These are phyloP conservation scores for Lipomyces starkeyi DNA, from an alignment of 805 yeast species.

Conservation along the genomic window DNA sequence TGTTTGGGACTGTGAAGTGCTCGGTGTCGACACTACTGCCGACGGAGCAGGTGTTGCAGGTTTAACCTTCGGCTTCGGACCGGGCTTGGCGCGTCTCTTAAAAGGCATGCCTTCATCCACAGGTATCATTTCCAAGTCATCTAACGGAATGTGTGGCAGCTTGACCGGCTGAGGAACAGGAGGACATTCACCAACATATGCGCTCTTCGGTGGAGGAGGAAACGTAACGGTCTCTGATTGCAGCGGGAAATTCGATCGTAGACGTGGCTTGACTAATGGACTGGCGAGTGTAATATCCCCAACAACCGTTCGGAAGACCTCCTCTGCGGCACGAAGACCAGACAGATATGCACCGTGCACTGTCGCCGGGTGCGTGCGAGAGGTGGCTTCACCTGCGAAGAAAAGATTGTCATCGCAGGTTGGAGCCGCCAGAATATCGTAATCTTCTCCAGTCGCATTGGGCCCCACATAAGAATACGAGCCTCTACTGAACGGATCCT, in stretches of 20 bases:
- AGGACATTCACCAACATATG: slow-evolving; percentile 29
- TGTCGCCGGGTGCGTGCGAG: slow-evolving; percentile 51
- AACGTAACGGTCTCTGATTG: slow-evolving; percentile 32
- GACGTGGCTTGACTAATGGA: slow-evolving; percentile 42
- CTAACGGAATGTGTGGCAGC: slow-evolving; percentile 19
- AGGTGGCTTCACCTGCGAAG: slow-evolving; percentile 55
- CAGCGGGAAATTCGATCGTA: slow-evolving; percentile 21
- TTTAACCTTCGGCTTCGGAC: slow-evolving; percentile 1
- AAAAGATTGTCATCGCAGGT: slow-evolving; percentile 45
- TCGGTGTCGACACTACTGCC: neutral
- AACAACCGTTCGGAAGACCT: slow-evolving; percentile 48
- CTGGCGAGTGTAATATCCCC: slow-evolving; percentile 51
- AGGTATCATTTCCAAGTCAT: neutral
- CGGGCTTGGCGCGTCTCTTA: slow-evolving; percentile 1
- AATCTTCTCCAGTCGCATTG: slow-evolving; percentile 53
- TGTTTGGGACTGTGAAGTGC: neutral
- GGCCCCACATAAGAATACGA: slow-evolving; percentile 62
- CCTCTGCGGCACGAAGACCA: slow-evolving; percentile 52
- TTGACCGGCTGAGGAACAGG: slow-evolving; percentile 30
- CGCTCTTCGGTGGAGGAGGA: slow-evolving; percentile 35
- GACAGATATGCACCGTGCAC: slow-evolving; percentile 54
- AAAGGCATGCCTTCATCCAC: slow-evolving; percentile 1
- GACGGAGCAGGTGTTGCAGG: neutral
- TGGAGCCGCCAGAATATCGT: slow-evolving; percentile 50
- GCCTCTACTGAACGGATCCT: slow-evolving; percentile 78